Base-by-base conservation (phyloP, 2,329 filamentous ascomycete genomes). In the Aspergillus flavus region DNA sequence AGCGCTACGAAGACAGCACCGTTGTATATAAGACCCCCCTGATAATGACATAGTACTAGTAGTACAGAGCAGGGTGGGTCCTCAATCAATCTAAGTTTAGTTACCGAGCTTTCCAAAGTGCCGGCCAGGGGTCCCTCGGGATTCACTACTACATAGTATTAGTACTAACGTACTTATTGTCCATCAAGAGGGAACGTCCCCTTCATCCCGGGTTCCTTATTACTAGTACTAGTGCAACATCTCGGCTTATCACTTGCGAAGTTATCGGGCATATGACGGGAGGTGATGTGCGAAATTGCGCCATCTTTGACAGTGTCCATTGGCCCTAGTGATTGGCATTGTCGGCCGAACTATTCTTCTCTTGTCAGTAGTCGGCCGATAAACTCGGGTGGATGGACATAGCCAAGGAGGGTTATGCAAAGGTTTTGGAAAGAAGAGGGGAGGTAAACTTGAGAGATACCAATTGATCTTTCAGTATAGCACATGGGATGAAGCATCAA, bases 261-360 rank as follows among this genome's bases (percentile, higher is more conserved):
- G 19, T 50, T 36, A 36, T 58, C 39, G 30, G 43, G 23, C 50
- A 56, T 61, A 62, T 58, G 63, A 41, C 52, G 43, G 57, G 53
- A 57, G 55, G 61, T 57, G 68, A 62, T 63, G 61, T 62, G 65
- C 61, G 48, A 56, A 68, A 77, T 77, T 75, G 73, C 75, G 74
- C 72, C 73, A 77, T 75, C 69, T 58, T 46, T 52, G 53, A 36
- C 57, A 32, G 61, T 62, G 64, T 72, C 69, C 57, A 76, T 76
- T 75, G 74, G 75, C 58, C 66, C 67, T 56, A 30, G 11, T 56
- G 61, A 32, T 61, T 59, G 43, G 34, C 58, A 64, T 66, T 68
- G 61, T 71, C 71, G 69, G 71, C 72, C 71, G 68, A 72, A 59
- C 66, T 52, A 62, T 55, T 39, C 61, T 61, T 26, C 59, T 28